Conservation (phyloP, 2,329 filamentous ascomycete species). For the Diaporthe nobilis region DNA sequence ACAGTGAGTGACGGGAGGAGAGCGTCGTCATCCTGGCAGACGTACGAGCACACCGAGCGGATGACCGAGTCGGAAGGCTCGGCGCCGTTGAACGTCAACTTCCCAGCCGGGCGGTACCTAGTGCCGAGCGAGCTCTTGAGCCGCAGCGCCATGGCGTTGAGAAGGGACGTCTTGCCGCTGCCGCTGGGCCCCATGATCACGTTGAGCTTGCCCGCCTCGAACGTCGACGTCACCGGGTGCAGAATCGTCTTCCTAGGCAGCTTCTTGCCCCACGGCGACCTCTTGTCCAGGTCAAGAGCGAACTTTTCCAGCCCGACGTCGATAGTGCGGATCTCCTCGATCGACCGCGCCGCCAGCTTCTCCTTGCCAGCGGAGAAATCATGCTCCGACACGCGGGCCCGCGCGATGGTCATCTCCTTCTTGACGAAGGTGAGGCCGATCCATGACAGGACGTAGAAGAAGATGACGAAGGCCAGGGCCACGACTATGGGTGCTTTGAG, state of each 20-base stretch:
- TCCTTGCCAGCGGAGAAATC: conserved; percentile 80
- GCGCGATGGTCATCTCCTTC: conserved; percentile 78
- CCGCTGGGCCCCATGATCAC: conserved; percentile 87
- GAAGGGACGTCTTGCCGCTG: conserved; percentile 80
- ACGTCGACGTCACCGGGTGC: conserved; percentile 75
- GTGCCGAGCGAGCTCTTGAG: conserved; percentile 74
- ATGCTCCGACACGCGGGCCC: conserved; percentile 69
- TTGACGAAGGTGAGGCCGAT: conserved; percentile 75
- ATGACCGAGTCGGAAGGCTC: conserved; percentile 78
- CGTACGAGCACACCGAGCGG: conserved; percentile 80
- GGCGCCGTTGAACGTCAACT: conserved; percentile 78
- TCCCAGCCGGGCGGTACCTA: conserved; percentile 72
- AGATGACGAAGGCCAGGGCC: conserved; percentile 71
- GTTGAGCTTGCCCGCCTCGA: conserved; percentile 78
- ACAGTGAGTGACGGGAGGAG: conserved; percentile 82
- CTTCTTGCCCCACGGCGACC: conserved; percentile 65
- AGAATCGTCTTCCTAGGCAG: conserved; percentile 72
- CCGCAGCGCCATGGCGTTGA: conserved; percentile 80
- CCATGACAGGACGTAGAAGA: conserved; percentile 74
- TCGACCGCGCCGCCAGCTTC: conserved; percentile 70
- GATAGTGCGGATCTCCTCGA: conserved; percentile 70
- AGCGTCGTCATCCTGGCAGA: conserved; percentile 84
- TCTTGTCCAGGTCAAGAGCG: conserved; percentile 74
- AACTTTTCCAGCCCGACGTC: conserved; percentile 76
- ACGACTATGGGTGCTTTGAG: conserved; percentile 75